Conservation (phyloP, 345 rosid genomes). For the Murraya paniculata region DNA sequence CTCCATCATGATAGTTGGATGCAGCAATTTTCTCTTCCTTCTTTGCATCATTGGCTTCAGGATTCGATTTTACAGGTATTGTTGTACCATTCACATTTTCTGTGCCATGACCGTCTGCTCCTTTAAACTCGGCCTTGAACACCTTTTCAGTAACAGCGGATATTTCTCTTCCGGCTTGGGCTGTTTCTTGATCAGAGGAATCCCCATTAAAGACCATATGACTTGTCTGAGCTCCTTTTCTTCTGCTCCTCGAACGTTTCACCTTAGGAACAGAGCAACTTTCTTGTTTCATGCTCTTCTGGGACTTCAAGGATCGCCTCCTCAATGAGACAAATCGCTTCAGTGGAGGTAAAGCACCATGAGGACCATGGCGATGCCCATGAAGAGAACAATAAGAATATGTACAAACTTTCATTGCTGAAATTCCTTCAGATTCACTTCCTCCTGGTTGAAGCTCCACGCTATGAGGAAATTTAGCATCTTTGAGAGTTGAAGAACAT, state of each 20-base stretch:
- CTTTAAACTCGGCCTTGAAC: neutral
- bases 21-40: neutral
- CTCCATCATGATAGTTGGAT: neutral
- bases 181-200: slow-evolving; percentile 17
- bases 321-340: slow-evolving; percentile 65
- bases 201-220: neutral
- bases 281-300: slow-evolving; percentile 44
- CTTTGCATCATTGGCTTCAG: neutral
- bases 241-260: slow-evolving; percentile 29
- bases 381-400: slow-evolving; percentile 92
- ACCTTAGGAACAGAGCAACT: slow-evolving; percentile 28
- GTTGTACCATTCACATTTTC: slow-evolving; percentile 1
- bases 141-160: neutral
- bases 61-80: neutral
- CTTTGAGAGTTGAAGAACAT: slow-evolving; percentile 81
- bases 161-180: neutral
- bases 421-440: slow-evolving; percentile 29
- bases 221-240: slow-evolving; percentile 27
- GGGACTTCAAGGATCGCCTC: slow-evolving; percentile 44
- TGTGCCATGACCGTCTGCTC: neutral
- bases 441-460: slow-evolving; percentile 31
- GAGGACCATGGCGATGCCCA: slow-evolving; percentile 55
- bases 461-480: slow-evolving; percentile 45
- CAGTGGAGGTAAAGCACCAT: slow-evolving; percentile 46
- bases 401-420: slow-evolving; percentile 43